phyloP scores from a whole-genome alignment of 345 rosid species.

The Draba incana region DNA sequence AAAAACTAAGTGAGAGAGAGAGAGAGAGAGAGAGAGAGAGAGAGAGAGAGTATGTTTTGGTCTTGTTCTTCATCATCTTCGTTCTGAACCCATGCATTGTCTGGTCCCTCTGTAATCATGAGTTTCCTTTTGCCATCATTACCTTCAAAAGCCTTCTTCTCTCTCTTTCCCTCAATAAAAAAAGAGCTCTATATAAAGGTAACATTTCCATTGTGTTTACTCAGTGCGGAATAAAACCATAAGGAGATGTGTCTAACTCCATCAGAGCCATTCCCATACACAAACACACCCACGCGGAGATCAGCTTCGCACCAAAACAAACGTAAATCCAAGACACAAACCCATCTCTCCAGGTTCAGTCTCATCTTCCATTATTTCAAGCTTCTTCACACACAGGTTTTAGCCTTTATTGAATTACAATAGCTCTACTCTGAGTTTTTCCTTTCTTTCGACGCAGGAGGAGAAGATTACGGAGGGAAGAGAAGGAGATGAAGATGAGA shows the following conservation, averaged over 20 bases:
- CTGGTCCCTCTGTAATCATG: conserved; percentile 59
- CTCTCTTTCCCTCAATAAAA: conserved; percentile 19
- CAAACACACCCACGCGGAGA: neutral
- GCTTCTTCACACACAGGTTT: conserved; percentile 9
- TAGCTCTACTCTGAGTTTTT: neutral
- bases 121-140: conserved; percentile 59
- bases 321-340: conserved; percentile 22
- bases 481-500: conserved; percentile 53
- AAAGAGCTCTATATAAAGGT: conserved; percentile 22
- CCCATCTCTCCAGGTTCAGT: conserved; percentile 32
- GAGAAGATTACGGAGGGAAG: conserved; percentile 41
- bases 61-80: conserved; percentile 41
- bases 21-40: conserved; percentile 22
- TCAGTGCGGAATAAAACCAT: conserved; percentile 3
- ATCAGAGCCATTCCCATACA: conserved; percentile 23
- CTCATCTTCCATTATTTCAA: conserved; percentile 5
- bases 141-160: conserved; percentile 46
- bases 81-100: conserved; percentile 41
- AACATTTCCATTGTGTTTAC: conserved; percentile 5
- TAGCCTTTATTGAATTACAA: neutral
- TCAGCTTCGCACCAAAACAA: conserved; percentile 22
- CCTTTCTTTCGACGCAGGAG: conserved; percentile 31
- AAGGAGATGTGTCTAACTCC: conserved; percentile 30
- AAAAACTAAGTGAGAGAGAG: conserved; percentile 18
- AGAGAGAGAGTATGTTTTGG: conserved; percentile 17